Evolutionary conservation across 371 early-diverging fungal species (phyloP).

Genomic region (Apophysomyces trapeziformis): DNA sequence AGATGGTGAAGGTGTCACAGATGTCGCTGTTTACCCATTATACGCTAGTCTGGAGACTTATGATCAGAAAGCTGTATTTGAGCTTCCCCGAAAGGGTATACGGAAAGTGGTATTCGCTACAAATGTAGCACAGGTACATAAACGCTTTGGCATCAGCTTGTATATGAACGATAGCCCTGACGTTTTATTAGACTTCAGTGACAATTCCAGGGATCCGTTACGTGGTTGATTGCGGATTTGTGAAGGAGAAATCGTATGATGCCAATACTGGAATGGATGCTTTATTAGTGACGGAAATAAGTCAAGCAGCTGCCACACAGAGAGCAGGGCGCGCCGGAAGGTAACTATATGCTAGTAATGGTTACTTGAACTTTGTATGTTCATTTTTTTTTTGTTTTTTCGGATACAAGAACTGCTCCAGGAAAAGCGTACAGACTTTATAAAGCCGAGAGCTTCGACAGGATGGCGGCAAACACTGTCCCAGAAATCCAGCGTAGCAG

Average conservation of each 20-base stretch:
- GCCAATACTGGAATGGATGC: conserved; percentile 85
- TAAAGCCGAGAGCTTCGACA: conserved; percentile 84
- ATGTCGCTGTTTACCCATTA: conserved; percentile 77
- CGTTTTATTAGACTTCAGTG: conserved; percentile 52
- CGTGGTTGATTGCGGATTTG: conserved; percentile 94
- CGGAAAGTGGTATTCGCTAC: conserved; percentile 98
- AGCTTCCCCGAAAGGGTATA: conserved; percentile 76
- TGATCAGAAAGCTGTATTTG: conserved; percentile 92
- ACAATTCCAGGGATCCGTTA: conserved; percentile 92
- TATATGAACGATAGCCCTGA: conserved; percentile 32
- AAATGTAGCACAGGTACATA: conserved; percentile 98
- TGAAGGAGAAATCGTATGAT: conserved; percentile 87
- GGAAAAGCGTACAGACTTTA: conserved; percentile 98
- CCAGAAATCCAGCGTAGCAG: conserved; percentile 97
- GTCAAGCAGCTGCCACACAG: conserved; percentile 95
- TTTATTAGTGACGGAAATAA: conserved; percentile 78
- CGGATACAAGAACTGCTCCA: conserved; percentile 51
- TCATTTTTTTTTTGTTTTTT: too few species aligned
- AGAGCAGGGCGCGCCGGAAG: conserved; percentile 98
- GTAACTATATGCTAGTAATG: conserved; percentile 41
- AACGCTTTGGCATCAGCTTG: conserved; percentile 56
- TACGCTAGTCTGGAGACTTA: conserved; percentile 92
- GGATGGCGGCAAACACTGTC: conserved; percentile 82
- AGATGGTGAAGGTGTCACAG: conserved; percentile 60
- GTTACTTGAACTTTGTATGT: not conserved